Conservation (phyloP, 805 yeast species). For the Candida chilensis region DNA sequence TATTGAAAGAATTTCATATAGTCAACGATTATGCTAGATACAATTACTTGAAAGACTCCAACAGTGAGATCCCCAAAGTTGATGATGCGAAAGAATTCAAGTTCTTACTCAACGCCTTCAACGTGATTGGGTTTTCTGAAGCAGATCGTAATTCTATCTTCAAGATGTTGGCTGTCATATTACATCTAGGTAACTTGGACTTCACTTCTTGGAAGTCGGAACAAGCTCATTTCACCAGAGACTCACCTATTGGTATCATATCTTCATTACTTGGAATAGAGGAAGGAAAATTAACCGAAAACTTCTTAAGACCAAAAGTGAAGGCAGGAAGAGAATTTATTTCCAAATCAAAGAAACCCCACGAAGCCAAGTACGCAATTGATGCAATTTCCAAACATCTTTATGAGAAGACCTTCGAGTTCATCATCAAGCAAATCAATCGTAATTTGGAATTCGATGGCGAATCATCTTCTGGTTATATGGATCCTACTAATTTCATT, state of each 20-base stretch:
- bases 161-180: slow-evolving; percentile 60
- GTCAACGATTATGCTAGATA: slow-evolving; percentile 28
- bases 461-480: slow-evolving; percentile 5
- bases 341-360: slow-evolving; percentile 66
- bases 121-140: slow-evolving; percentile 59
- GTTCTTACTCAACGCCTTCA: slow-evolving; percentile 55
- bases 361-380: slow-evolving; percentile 71
- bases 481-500: slow-evolving; percentile 24
- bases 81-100: slow-evolving; percentile 68
- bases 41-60: slow-evolving; percentile 49
- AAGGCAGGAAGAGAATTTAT: slow-evolving; percentile 88
- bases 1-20: slow-evolving; percentile 38
- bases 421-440: slow-evolving; percentile 70
- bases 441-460: slow-evolving; percentile 34
- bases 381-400: slow-evolving; percentile 85
- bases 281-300: slow-evolving; percentile 38
- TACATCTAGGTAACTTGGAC: slow-evolving; percentile 80
- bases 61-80: slow-evolving; percentile 52
- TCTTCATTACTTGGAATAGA: slow-evolving; percentile 60
- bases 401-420: slow-evolving; percentile 77
- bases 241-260: slow-evolving; percentile 38
- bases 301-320: slow-evolving; percentile 70
- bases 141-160: slow-evolving; percentile 51
- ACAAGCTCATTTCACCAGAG: slow-evolving; percentile 62
- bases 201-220: slow-evolving; percentile 60